Conservation (phyloP, 1,139 yeast species). For the Candida sp. region DNA sequence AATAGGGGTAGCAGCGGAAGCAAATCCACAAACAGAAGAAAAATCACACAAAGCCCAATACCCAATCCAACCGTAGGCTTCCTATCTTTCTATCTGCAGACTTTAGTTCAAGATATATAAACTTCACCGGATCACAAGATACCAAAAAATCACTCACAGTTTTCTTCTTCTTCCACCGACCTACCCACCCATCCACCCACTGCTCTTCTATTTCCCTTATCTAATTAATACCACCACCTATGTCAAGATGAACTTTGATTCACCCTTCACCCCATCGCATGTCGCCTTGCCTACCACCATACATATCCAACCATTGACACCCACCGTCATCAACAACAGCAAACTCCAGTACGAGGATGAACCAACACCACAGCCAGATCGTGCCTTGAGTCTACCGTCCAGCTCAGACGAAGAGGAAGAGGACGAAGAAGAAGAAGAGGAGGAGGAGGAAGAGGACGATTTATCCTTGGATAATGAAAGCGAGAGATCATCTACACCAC, state of each 20-base stretch:
- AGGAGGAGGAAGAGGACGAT: slow-evolving; percentile 7
- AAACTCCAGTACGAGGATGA: neutral
- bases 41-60: neutral
- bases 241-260: slow-evolving; percentile 8
- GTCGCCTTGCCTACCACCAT: slow-evolving; percentile 7
- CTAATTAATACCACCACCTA: neutral
- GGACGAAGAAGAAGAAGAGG: slow-evolving; percentile 3
- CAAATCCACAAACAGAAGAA: neutral
- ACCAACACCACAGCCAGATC: slow-evolving; percentile 1
- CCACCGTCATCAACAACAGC: slow-evolving; percentile 1
- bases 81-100: neutral
- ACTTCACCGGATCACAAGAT: slow-evolving; percentile 2
- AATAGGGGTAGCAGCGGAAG: neutral
- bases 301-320: slow-evolving; percentile 11
- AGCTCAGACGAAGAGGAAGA: slow-evolving; percentile 8
- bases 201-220: neutral
- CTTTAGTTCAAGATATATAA: neutral
- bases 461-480: slow-evolving; percentile 7
- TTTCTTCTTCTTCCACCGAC: neutral
- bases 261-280: neutral
- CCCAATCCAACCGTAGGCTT: neutral
- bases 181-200: no score
- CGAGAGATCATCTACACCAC: slow-evolving; percentile 12
- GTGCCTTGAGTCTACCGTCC: slow-evolving; percentile 6
- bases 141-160: neutral